phyloP scores from a whole-genome alignment of 2,329 filamentous ascomycete genomes.

The Fusarium algeriense region DNA sequence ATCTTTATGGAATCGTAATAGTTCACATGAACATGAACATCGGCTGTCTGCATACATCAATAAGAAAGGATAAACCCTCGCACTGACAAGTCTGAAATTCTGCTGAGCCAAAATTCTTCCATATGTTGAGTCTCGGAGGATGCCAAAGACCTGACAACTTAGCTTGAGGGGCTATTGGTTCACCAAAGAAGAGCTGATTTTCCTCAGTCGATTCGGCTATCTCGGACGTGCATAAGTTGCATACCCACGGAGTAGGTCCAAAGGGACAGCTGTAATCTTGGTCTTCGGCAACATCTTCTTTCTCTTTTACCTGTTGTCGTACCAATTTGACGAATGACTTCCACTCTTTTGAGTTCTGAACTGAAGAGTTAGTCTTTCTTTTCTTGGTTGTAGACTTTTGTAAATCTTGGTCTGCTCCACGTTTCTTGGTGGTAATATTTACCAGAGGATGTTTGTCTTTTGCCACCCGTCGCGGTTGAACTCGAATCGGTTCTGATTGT shows the following conservation, averaged over 20 bases:
- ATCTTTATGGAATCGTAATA: too few species aligned
- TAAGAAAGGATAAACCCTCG: conserved; percentile 4
- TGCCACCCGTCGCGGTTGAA: conserved; percentile 24
- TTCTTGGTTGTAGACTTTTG: neutral
- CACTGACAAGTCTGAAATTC: neutral
- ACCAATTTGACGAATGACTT: neutral
- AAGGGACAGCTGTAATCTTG: conserved; percentile 1
- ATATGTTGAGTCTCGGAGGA: neutral
- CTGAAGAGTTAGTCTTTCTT: neutral
- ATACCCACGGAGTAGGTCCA: conserved; percentile 26
- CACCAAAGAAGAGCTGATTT: neutral
- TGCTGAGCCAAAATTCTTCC: neutral
- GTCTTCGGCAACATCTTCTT: neutral
- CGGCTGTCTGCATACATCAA: conserved; percentile 23
- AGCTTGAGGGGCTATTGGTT: conserved; percentile 9
- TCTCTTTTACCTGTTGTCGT: neutral
- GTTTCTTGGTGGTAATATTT: neutral
- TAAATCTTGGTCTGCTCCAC: neutral
- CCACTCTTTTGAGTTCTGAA: neutral
- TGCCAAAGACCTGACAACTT: neutral
- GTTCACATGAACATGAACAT: conserved; percentile 35
- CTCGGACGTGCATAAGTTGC: conserved; percentile 4
- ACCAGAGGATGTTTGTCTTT: conserved; percentile 16
- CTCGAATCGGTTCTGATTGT: neutral
- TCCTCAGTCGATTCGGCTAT: neutral